Base-by-base conservation (phyloP, 1,284 basidiomycete genomes). In the Puccinia horiana region DNA sequence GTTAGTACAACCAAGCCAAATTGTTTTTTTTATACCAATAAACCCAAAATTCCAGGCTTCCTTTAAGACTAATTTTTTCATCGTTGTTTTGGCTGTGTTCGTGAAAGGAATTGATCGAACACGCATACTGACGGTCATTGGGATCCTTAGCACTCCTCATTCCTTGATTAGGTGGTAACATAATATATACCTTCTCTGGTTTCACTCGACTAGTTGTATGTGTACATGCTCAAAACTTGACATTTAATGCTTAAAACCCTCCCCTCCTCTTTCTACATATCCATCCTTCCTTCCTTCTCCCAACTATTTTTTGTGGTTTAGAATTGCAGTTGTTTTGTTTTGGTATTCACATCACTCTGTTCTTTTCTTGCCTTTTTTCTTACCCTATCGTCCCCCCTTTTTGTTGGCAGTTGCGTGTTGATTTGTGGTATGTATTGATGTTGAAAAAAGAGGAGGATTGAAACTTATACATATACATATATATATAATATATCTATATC, bases 1-100 rank as follows among this genome's bases (percentile, higher is more conserved):
- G 79, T 81, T 9, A 81, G 79, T 81, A 16, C 61, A 65, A 65
- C 23, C n/a, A 37, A 63, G 20, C 20, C 4, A 20, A 9, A 52
- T 20, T 23, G 20, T 52, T 52, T 52, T 52, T 52, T 12, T 9
- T 23, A n/a, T n/a, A n/a, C n/a, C n/a, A n/a, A n/a, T n/a, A n/a
- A n/a, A n/a, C n/a, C n/a, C n/a, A n/a, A n/a, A n/a, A n/a, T n/a
- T n/a, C n/a, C n/a, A n/a, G n/a, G 49, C 20, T 20, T 52, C 49
- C 20, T 52, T 16, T 52, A 52, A 16, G 20, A 52, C 49, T 14
- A 20, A 23, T 12, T 52, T n/a, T n/a, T n/a, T 52, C 18, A 20
- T 4, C 20, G 18, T 14, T 52, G 11, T 52, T 52, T 12, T 52
- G 20, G 20, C 49, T 4, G 20, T 52, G 49, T 9, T 52, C 12